phyloP scores from a whole-genome alignment of 73 alveolate species.

The Strombidium stylifer region DNA sequence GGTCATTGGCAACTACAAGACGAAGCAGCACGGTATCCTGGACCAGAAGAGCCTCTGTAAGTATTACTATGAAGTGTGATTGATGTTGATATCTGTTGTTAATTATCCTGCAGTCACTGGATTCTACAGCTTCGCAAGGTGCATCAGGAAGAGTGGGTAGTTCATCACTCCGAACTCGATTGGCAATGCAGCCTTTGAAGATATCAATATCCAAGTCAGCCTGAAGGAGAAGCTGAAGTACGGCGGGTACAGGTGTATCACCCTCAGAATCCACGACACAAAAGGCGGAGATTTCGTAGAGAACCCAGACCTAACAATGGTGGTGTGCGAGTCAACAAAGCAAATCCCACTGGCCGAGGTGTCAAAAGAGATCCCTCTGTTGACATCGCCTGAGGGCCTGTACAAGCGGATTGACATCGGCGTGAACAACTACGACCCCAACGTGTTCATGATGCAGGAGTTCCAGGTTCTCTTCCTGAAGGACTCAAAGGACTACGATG shows the following conservation, averaged over 20 bases:
- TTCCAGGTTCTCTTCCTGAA: conserved; percentile 25
- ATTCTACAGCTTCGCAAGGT: conserved; percentile 26
- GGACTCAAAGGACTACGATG: conserved; percentile 27
- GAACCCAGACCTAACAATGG: conserved; percentile 15
- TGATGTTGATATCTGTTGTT: neutral
- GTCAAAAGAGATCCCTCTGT: neutral
- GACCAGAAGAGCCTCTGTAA: neutral
- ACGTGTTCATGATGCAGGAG: conserved; percentile 4
- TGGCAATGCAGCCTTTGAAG: conserved; percentile 1
- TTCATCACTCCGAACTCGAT: conserved; percentile 3
- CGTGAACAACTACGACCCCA: conserved; percentile 23
- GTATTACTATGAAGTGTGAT: too few relatives aligned
- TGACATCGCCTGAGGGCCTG: conserved; percentile 27
- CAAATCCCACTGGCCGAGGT: conserved; percentile 16
- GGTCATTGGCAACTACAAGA: neutral
- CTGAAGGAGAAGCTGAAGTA: conserved; percentile 22
- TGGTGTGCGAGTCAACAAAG: neutral
- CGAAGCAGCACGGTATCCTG: neutral
- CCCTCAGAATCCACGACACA: conserved; percentile 13
- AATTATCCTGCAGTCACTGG: conserved; percentile 16
- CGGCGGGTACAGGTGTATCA: conserved; percentile 34
- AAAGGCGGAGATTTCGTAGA: conserved; percentile 39
- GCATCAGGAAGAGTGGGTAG: conserved; percentile 22
- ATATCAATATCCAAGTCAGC: conserved; percentile 14
- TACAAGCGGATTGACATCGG: conserved; percentile 28